phyloP scores from a whole-genome alignment of 176 grass and related monocot genomes.

The Musa beccarii region DNA sequence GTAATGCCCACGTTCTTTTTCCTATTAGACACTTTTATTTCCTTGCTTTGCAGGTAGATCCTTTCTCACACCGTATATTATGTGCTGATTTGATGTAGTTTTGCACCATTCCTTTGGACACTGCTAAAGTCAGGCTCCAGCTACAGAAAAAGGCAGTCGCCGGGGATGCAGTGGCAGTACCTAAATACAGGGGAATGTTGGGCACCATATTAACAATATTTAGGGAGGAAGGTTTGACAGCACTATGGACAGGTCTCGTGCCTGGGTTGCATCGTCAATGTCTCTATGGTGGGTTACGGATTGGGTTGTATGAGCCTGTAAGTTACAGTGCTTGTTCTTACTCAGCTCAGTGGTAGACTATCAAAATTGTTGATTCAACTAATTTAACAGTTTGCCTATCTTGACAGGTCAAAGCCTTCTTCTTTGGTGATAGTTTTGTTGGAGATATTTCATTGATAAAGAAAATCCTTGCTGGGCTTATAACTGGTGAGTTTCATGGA shows the following conservation, averaged over 20 bases:
- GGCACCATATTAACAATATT: slow-evolving; percentile 81
- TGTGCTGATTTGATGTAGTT: slow-evolving; percentile 32
- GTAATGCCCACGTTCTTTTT: background rate
- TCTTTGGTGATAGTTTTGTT: slow-evolving; percentile 62
- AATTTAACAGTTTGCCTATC: background rate
- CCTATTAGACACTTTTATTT: background rate
- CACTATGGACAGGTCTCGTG: slow-evolving; percentile 89
- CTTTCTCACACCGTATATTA: background rate
- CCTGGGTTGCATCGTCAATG: slow-evolving; percentile 86
- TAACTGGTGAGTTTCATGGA: slow-evolving; percentile 43
- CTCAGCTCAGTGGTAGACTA: no score
- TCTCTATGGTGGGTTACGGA: slow-evolving; percentile 82
- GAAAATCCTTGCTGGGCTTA: slow-evolving; percentile 81
- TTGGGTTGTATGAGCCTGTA: slow-evolving; percentile 75
- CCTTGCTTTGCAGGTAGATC: no score
- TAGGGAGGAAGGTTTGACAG: slow-evolving; percentile 58
- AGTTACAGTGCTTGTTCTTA: background rate
- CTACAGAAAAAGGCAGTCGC: slow-evolving; percentile 53
- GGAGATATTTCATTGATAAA: slow-evolving; percentile 72
- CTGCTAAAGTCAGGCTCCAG: slow-evolving; percentile 94
- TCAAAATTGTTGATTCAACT: background rate
- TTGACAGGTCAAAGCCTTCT: slow-evolving; percentile 64
- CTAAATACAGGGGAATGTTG: slow-evolving; percentile 75
- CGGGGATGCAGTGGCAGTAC: slow-evolving; percentile 2
- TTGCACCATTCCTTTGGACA: slow-evolving; percentile 79